Base-by-base conservation (phyloP, 2,329 filamentous ascomycete genomes). In the Epicoccum nigrum region DNA sequence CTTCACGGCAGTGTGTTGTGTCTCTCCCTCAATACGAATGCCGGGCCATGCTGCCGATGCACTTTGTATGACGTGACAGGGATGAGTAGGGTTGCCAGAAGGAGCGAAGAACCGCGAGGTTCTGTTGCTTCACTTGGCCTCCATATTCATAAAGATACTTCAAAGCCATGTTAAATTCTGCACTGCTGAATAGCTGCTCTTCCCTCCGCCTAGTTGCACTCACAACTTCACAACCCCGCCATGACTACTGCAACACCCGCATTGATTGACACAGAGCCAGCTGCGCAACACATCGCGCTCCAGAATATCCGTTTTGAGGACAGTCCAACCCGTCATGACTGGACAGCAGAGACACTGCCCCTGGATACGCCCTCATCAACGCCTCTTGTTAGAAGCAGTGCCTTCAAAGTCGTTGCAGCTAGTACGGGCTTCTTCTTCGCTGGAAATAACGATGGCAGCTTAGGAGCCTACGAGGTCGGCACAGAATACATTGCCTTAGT, bases 381-480 rank as follows among this genome's bases (percentile, higher is more conserved):
- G 16, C 13, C 23, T n/a, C 20, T 16, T 2, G 21, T 8, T 7
- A 15, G n/a, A 16, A 20, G 19, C 6, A 27, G 4, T 9, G 5
- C 28, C 4, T 23, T 45, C 23, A 35, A 30, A 19, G 16, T 37
- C 23, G 8, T 45, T 7, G 42, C 42, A 21, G 4, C 75, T 69
- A 39, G 79, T 0, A 81, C 86, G 55, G 84, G 83, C 0, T 88
- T 87, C 72, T 86, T 88, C 62, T 83, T 85, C 23, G 83, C 85
- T 0, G 85, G 86, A 0, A 76, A 83, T 39, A 88, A 86, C 49
- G 86, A 88, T 64, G 85, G 85, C 25, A 85, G 81, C 53, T 73
- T 87, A 1, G 86, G 86, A 2, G 79, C 85, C 1, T 86, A 86
- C 60, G 55, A 73, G 4, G 78, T 86, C 37, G 78, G 71, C 11